Base-by-base conservation (phyloP, 768 basidiomycete genomes). In the Psilocybe cyanescens region DNA sequence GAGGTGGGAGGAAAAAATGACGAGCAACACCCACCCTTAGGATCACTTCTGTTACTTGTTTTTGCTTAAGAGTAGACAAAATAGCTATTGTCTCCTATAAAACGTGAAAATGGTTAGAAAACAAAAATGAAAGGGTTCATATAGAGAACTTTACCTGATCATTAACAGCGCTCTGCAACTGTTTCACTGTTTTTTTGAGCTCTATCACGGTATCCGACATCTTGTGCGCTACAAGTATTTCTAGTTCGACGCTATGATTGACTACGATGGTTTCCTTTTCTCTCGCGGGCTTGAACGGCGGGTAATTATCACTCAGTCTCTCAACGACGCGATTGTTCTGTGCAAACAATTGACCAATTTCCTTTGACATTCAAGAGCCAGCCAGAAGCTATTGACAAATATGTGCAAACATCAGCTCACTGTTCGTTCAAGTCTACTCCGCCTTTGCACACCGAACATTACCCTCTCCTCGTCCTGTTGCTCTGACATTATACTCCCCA, bases 151-250 rank as follows among this genome's bases (percentile, higher is more conserved):
- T 30, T 66, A 74, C 73, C 73, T 70, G 67, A 33, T 74, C 73
- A 58, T 76, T 81, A 65, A 83, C 76, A 62, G 86, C 79, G 69
- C 74, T 83, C 80, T 91, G 88, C 67, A 93, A 79, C 80, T 87
- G 83, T 82, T 92, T 93, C 56, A 89, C 90, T 74, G 90, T 86
- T 75, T 85, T 88, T 82, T 86, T 91, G 77, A 93, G 81, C 78
- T 92, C 90, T 71, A 78, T 75, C 72, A 81, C 78, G 49, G 68
- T 67, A 37, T 79, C 78, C 69, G 81, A 76, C 81, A 82, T 82
- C 70, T 60, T 71, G 68, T 69, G 55, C 58, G 61, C 63, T 71
- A 71, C 62, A 57, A 57, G 67, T 65, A 69, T 68, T 71, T 73
- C 71, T 74, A 76, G 66, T 67, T 74, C 72, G 71, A 69, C 64